Conservation (phyloP, 2,329 filamentous ascomycete genomes). For the Paracamarosporium sp. region DNA sequence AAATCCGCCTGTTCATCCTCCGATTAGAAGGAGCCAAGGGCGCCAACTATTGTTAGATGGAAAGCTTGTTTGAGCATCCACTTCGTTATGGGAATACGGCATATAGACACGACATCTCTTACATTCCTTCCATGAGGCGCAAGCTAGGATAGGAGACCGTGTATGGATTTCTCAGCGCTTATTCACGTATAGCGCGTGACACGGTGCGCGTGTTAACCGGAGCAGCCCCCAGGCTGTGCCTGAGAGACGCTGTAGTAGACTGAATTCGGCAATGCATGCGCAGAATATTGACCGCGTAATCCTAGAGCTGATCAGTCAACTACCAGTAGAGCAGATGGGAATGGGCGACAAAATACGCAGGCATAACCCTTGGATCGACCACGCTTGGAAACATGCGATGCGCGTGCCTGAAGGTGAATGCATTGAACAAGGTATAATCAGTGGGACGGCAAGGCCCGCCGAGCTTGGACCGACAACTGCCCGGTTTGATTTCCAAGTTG, state of each 20-base stretch:
- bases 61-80: neutral
- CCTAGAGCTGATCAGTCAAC: neutral
- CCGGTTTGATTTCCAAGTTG: neutral
- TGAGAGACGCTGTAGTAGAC: neutral
- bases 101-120: too few species aligned
- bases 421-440: neutral
- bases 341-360: neutral
- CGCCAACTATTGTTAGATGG: neutral
- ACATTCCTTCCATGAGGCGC: too few species aligned
- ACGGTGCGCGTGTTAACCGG: too few species aligned
- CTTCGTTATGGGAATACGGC: neutral
- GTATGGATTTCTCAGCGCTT: neutral
- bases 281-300: neutral
- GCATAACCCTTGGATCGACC: neutral
- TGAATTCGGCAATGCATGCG: neutral
- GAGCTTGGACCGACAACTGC: neutral
- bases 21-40: neutral
- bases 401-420: constrained; percentile 1
- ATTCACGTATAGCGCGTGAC: neutral
- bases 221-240: neutral
- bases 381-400: constrained; percentile 7
- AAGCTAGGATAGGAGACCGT: too few species aligned
- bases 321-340: neutral
- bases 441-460: neutral
- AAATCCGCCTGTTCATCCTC: neutral